These are phyloP conservation scores for Daldinia loculata DNA, from an alignment of 495 filamentous ascomycete genomes.

Conservation along the genomic window DNA sequence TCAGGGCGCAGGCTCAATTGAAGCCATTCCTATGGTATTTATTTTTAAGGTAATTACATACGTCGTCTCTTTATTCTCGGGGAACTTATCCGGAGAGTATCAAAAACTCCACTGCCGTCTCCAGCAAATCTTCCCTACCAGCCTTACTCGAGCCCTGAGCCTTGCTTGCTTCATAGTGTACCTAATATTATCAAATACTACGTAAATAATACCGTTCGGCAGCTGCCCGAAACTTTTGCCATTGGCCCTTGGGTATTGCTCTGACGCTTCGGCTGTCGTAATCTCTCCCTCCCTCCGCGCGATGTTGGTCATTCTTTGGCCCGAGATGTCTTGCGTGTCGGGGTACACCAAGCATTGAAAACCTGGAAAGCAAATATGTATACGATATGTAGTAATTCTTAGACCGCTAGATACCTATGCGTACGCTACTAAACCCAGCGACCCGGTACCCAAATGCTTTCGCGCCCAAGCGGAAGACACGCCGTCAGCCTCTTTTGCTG, in stretches of 20 bases:
- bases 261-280: slow-evolving; percentile 11
- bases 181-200: slow-evolving; percentile 10
- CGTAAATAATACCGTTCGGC: slow-evolving; percentile 14
- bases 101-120: slow-evolving; percentile 31
- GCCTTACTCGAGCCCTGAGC: slow-evolving; percentile 19
- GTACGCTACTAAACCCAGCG: not conserved
- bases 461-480: slow-evolving; percentile 1
- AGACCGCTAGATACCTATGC: not conserved
- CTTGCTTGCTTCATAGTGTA: no score
- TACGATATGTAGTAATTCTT: not conserved
- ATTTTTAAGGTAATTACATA: slow-evolving; percentile 2
- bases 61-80: slow-evolving; percentile 1
- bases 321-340: slow-evolving; percentile 14
- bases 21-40: not conserved
- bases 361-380: slow-evolving; percentile 14
- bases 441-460: slow-evolving; percentile 14
- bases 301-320: slow-evolving; percentile 10
- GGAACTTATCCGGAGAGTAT: slow-evolving; percentile 26
- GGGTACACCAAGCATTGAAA: slow-evolving; percentile 6
- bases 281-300: slow-evolving; percentile 19
- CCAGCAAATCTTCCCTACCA: slow-evolving; percentile 23
- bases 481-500: slow-evolving; percentile 3
- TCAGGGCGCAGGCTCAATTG: not conserved
- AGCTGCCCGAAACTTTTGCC: slow-evolving; percentile 15
- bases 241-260: slow-evolving; percentile 9